Conservation (phyloP, 2,329 filamentous ascomycete genomes). For the Bipolaris cookei region DNA sequence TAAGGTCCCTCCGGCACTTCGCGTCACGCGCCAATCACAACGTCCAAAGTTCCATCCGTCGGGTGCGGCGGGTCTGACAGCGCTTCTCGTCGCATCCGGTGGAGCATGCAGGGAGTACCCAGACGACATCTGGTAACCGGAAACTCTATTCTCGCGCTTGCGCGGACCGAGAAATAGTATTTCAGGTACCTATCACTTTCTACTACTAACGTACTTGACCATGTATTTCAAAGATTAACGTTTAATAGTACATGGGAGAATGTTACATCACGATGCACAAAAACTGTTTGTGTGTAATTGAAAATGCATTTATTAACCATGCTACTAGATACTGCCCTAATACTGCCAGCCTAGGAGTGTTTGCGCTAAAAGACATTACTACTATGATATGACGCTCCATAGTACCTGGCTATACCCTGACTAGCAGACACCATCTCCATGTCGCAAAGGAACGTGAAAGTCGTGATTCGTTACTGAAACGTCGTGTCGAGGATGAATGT, state of each 20-base stretch:
- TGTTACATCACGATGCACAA: not conserved
- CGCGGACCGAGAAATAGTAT: no score
- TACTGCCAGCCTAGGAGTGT: not conserved
- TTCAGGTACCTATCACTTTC: not conserved
- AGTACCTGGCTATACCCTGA: not conserved
- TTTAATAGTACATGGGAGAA: not conserved
- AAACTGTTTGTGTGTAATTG: not conserved
- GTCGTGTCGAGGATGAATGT: not conserved
- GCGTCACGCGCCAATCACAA: conserved; percentile 17
- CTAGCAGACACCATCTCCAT: conserved; percentile 3
- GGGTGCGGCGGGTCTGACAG: conserved; percentile 12
- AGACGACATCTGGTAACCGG: no score
- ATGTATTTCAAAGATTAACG: not conserved
- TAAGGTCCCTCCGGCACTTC: conserved; percentile 19
- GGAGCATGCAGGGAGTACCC: no score
- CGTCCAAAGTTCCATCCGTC: not conserved
- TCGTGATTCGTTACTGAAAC: not conserved
- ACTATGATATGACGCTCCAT: not conserved
- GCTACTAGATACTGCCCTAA: not conserved
- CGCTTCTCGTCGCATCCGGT: not conserved
- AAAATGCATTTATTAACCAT: not conserved
- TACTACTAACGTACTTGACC: not conserved
- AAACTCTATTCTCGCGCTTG: no score
- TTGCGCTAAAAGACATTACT: not conserved
- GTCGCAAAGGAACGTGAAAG: not conserved